Percentiles rank a stretch among this genome's conserved stretches.
phyloP scores from a whole-genome alignment of 2,329 filamentous ascomycete species.

The Diatrype stigma region DNA sequence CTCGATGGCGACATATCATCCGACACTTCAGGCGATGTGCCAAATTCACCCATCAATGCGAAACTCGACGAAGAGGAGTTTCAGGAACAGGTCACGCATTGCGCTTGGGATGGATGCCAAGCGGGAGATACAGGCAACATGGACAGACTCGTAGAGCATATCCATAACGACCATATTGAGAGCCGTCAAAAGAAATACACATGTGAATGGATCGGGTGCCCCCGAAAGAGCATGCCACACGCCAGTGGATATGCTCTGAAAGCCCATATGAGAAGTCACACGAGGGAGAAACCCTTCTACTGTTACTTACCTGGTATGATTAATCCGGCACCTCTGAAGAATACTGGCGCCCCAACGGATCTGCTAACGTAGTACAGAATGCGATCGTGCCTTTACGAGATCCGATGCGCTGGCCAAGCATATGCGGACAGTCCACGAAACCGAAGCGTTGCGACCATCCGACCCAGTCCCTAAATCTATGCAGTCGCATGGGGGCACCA shows the following conservation, averaged over 20 bases:
- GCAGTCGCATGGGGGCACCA: conserved; percentile 40
- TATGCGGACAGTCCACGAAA: conserved; percentile 98
- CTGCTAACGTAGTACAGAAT: conserved; percentile 56
- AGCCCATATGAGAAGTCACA: conserved; percentile 97
- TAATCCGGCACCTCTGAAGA: background rate
- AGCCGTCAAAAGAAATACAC: conserved; percentile 92
- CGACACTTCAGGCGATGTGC: conserved; percentile 83
- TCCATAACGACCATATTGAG: conserved; percentile 92
- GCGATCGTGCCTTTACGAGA: conserved; percentile 91
- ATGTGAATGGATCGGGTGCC: conserved; percentile 95
- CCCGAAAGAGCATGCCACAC: conserved; percentile 82
- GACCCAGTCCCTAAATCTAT: conserved; percentile 70
- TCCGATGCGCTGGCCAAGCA: conserved; percentile 96
- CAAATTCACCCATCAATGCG: conserved; percentile 64
- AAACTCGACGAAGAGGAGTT: conserved; percentile 69
- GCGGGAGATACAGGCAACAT: conserved; percentile 72
- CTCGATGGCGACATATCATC: conserved; percentile 72
- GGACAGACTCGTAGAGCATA: conserved; percentile 76
- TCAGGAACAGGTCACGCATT: conserved; percentile 73
- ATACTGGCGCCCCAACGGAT: background rate
- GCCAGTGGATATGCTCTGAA: conserved; percentile 94
- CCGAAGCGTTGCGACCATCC: conserved; percentile 80
- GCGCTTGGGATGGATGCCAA: conserved; percentile 72
- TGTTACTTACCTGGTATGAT: conserved; percentile 82
- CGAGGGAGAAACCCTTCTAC: conserved; percentile 96